Conservation (phyloP, 73 alveolate species). For the Paramecium primaurelia region DNA sequence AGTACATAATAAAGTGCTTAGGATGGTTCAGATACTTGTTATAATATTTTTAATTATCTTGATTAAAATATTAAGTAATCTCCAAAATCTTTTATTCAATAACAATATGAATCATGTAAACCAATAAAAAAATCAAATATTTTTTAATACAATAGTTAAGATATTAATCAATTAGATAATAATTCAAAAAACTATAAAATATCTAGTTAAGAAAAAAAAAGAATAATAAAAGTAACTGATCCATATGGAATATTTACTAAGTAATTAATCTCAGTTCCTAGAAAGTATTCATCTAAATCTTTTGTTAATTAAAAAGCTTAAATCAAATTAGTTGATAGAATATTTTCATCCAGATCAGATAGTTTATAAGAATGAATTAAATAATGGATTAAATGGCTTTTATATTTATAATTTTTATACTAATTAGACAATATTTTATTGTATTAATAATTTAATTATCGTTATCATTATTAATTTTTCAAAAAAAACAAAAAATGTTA, state of each 20-base stretch:
- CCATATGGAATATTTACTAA: conserved; percentile 34
- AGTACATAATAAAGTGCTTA: not conserved
- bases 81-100: not conserved
- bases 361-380: not conserved
- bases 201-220: not conserved
- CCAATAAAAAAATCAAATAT: not conserved
- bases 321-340: conserved; percentile 24
- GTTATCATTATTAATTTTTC: not conserved
- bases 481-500: not conserved
- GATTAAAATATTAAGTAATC: not conserved
- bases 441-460: not conserved
- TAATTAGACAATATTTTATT: not conserved
- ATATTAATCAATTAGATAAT: not conserved
- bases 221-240: conserved; percentile 21
- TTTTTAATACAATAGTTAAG: not conserved
- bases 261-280: not conserved
- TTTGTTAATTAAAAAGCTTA: not conserved
- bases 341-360: conserved; percentile 45
- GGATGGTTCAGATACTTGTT: not conserved
- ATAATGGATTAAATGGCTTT: not conserved
- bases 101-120: not conserved
- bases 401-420: not conserved
- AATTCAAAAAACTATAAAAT: not conserved
- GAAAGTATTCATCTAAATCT: not conserved
- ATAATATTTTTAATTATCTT: not conserved